These are phyloP conservation scores for Fagopyrum homotropicum DNA, from an alignment of 148 eudicot genomes.

Conservation along the genomic window DNA sequence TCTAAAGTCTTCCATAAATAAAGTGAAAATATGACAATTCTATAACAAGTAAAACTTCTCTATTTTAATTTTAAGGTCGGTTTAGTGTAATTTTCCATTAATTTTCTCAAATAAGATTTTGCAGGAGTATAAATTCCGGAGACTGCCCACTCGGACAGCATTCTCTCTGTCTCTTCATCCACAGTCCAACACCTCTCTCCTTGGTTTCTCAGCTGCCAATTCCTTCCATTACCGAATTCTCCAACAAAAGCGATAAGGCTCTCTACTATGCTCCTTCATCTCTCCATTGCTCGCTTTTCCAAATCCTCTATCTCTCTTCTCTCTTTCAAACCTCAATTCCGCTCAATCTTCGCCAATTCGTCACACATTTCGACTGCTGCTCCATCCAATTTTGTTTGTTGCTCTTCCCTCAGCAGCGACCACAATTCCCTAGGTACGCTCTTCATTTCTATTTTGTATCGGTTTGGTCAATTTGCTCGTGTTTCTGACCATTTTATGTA, in stretches of 20 bases:
- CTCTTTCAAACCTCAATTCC: background rate
- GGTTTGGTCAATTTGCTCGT: background rate
- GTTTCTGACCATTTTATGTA: background rate
- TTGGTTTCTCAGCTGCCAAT: background rate
- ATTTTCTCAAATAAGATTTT: background rate
- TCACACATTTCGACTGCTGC: background rate
- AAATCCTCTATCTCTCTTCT: background rate
- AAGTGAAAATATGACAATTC: too few species aligned
- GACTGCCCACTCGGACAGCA: background rate
- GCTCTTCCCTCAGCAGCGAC: slow-evolving; percentile 1
- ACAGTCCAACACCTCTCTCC: background rate
- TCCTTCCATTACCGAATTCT: slow-evolving; percentile 1
- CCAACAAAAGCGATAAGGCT: background rate
- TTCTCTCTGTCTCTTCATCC: background rate
- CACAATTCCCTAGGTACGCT: slow-evolving; percentile 5
- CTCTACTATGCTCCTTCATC: background rate
- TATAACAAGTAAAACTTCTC: background rate
- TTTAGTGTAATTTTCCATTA: background rate
- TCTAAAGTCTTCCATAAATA: too few species aligned
- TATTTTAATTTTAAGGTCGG: background rate
- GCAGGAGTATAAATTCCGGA: background rate
- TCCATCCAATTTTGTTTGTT: background rate
- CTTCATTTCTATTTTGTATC: background rate
- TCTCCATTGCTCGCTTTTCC: slow-evolving; percentile 3
- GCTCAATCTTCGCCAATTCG: slow-evolving; percentile 11